Evolutionary conservation across 768 basidiomycete genomes (phyloP), one percentile per base, ranked within the genome.

Genomic region (Suillus discolor): DNA sequence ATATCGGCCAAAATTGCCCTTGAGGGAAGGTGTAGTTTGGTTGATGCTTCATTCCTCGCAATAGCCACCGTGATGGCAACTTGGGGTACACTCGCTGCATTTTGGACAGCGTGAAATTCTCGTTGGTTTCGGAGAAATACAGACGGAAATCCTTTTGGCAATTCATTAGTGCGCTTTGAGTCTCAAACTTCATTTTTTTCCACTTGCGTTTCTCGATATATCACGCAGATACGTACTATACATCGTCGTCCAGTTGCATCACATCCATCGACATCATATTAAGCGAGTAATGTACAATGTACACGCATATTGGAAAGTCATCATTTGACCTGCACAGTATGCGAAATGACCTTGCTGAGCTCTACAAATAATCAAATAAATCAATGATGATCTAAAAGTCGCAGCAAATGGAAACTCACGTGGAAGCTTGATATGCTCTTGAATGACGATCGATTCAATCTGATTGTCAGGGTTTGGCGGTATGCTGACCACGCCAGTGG

Each of bases 391-490:
- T 49, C 41, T 9, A 65, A 36, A 31, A 44, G 38, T 20, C 57
- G 34, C 11, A 63, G 67, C 28, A 44, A 63, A 45, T 28, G 61
- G 44, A 18, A 25, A 82, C 92, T 69, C 79, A 94, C 93, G 93
- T 66, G 89, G 86, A 68, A 95, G 81, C 74, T 88, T 90, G 72
- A 95, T 89, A 70, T 83, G 86, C 77, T 95, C 93, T 75, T 92
- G 92, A 31, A 94, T 90, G 59, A 95, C 84, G 1, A 91, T 90
- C 0, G 93, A 91, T 71, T 91, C 89, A 70, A 94, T 92, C 72
- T 93, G 92, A 76, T 95, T 95, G 77, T 95, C 93, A 16, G 90
- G 89, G 76, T 94, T 95, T 53, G 88, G 84, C 28, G 94, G 93
- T 63, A 95, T 81, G 18, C 77, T 79, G 61, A 94, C 82, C n/a